Evolutionary conservation across 495 filamentous ascomycete genomes (phyloP).

Genomic region (Penicillium riverlandense): DNA sequence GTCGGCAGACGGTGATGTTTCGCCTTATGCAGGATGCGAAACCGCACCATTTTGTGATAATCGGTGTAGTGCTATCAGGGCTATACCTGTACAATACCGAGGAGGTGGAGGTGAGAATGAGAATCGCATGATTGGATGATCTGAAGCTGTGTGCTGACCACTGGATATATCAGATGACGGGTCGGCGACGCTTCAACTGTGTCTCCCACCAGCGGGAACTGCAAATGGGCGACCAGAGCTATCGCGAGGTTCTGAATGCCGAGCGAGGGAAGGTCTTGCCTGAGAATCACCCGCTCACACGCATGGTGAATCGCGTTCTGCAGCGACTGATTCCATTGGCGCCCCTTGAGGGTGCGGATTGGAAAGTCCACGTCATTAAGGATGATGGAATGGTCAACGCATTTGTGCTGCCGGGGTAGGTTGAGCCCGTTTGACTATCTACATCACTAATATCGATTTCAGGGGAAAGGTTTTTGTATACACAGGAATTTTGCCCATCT

Average conservation of each 20-base stretch:
- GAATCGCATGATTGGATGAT: neutral
- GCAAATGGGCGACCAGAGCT: slow-evolving; percentile 43
- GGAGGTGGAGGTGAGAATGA: slow-evolving; percentile 54
- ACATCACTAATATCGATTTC: neutral
- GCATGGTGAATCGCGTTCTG: slow-evolving; percentile 61
- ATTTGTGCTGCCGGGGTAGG: slow-evolving; percentile 76
- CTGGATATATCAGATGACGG: slow-evolving; percentile 42
- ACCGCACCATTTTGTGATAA: slow-evolving; percentile 26
- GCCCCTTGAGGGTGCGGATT: slow-evolving; percentile 54
- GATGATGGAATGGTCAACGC: slow-evolving; percentile 62
- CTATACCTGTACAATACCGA: slow-evolving; percentile 74
- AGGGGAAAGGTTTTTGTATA: slow-evolving; percentile 91
- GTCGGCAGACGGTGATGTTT: slow-evolving; percentile 9
- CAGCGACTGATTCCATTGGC: slow-evolving; percentile 61
- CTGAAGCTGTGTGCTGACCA: neutral
- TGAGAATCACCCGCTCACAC: slow-evolving; percentile 40
- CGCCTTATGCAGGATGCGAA: slow-evolving; percentile 13
- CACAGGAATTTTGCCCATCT: slow-evolving; percentile 71
- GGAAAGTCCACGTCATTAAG: slow-evolving; percentile 84
- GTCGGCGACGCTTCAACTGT: slow-evolving; percentile 77
- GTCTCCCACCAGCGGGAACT: slow-evolving; percentile 50
- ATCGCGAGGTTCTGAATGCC: slow-evolving; percentile 42
- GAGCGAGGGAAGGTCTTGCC: slow-evolving; percentile 43
- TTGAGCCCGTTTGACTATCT: neutral
- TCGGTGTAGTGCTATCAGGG: slow-evolving; percentile 22